Base-by-base conservation (phyloP, 108 stramenopile genomes). In the Nitzschia inconspicua region DNA sequence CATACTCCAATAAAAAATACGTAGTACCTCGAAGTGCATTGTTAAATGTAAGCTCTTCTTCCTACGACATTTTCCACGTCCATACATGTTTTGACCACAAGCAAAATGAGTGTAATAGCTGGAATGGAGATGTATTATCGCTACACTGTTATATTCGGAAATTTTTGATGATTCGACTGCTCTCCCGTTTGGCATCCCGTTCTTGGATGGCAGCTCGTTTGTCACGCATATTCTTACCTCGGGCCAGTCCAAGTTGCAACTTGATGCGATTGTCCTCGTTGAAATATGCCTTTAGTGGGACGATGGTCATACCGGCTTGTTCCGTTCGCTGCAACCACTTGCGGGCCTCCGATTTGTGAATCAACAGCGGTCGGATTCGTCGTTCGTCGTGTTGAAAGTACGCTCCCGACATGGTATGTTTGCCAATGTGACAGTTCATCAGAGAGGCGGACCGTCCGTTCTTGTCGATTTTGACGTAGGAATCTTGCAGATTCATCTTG, bases 231-330 rank as follows among this genome's bases (percentile, higher is more conserved):
- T 91, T 89, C 64, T 94, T 94, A 16, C 93, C 93, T 22, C 75
- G 70, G 42, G 80, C 84, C 8, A 94, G 72, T 7, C 74, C 93
- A 41, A 94, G 85, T 61, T 88, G 80, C 46, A 94, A 47, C 63
- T 94, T 91, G 46, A 94, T 59, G 48, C 67, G 73, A 50, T 87
- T 87, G 44, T 85, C 59, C 19, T 94, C 86, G 63, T 84, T 89
- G 75, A 89, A 94, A 68, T 89, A 94, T 3, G 88, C 84, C 67
- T 83, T 86, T n/a, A 94, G 70, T 0, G 86, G 86, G 10, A 88
- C 86, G 29, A 84, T 60, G 5, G 86, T 88, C 80, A 82, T 71
- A 23, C 86, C 86, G 9, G 57, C 46, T 40, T 50, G 60, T 47
- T 66, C 66, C 35, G 69, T 67, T 62, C 83, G 60, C 36, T 72